A percentile compares a stretch with the other conserved stretches of the same genome.
phyloP scores from a whole-genome alignment of 176 grass and related monocot genomes.

The Oryza nivara region DNA sequence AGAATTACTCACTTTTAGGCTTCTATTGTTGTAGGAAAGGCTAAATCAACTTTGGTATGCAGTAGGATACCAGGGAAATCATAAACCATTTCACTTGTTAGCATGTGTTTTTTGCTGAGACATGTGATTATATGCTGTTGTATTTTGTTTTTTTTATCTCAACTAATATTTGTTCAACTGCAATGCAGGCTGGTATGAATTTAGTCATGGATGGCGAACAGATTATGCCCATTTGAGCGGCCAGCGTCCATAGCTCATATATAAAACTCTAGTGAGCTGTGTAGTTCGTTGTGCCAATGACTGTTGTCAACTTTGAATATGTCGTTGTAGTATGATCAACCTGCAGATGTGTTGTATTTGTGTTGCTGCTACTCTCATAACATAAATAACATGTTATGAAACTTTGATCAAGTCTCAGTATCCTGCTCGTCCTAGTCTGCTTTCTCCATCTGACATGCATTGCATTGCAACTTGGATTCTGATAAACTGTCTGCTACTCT shows the following conservation, averaged over 20 bases:
- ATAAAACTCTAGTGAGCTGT: slow-evolving; percentile 18
- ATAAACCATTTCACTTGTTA: not conserved
- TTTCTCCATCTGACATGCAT: not conserved
- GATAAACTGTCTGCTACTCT: too few species aligned
- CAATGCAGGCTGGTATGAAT: slow-evolving; percentile 27
- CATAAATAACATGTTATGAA: slow-evolving; percentile 7
- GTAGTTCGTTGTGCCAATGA: not conserved
- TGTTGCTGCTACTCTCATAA: not conserved
- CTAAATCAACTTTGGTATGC: not conserved
- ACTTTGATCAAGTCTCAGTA: not conserved
- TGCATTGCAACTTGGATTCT: not conserved
- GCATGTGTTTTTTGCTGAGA: not conserved
- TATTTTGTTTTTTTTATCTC: not conserved
- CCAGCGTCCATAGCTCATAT: not conserved
- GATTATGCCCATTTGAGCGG: not conserved
- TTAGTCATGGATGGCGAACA: not conserved
- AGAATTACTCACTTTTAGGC: not conserved
- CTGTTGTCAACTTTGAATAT: not conserved
- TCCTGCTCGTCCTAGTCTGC: not conserved
- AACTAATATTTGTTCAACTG: not conserved
- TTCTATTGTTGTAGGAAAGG: not conserved
- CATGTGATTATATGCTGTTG: not conserved
- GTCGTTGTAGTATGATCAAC: not conserved
- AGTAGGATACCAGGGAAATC: not conserved
- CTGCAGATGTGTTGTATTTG: not conserved